phyloP scores from a whole-genome alignment of 352 stramenopile genomes.

The Phytopythium delawarense region DNA sequence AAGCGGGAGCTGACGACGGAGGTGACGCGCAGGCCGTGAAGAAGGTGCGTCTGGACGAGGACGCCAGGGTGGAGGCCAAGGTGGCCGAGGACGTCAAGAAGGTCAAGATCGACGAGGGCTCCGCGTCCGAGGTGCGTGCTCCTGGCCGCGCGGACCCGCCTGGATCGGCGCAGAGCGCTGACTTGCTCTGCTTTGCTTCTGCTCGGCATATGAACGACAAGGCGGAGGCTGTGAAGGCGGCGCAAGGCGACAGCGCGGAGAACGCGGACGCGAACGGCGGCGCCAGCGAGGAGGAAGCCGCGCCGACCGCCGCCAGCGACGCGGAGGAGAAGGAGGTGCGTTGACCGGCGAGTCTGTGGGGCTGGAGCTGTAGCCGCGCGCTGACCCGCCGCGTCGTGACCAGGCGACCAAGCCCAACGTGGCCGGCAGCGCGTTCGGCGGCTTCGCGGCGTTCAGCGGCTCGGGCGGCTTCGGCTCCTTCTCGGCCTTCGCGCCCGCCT shows the following conservation, averaged over 20 bases:
- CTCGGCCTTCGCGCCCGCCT: constrained; percentile 14
- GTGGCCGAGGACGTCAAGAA: constrained; percentile 47
- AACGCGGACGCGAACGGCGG: background rate
- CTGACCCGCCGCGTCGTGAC: background rate
- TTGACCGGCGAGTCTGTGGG: background rate
- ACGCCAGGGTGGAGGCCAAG: constrained; percentile 41
- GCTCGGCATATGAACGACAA: background rate
- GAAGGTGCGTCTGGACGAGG: constrained; percentile 52
- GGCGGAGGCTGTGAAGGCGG: background rate
- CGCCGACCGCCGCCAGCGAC: background rate
- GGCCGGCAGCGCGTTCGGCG: constrained; percentile 37
- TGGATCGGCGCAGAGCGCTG: background rate
- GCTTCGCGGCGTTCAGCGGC: constrained; percentile 47
- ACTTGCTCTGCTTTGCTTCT: background rate
- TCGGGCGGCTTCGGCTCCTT: constrained; percentile 49
- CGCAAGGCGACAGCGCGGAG: background rate
- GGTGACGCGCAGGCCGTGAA: constrained; percentile 33
- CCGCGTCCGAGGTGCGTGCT: background rate
- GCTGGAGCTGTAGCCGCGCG: background rate
- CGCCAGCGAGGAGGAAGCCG: background rate
- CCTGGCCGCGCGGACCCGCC: background rate
- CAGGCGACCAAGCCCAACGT: constrained; percentile 18
- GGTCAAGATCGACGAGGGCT: constrained; percentile 34
- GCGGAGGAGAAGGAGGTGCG: constrained; percentile 13
- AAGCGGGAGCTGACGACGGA: too few relatives aligned